Conservation (phyloP, 73 alveolate species). For the Symbiodinium natans region DNA sequence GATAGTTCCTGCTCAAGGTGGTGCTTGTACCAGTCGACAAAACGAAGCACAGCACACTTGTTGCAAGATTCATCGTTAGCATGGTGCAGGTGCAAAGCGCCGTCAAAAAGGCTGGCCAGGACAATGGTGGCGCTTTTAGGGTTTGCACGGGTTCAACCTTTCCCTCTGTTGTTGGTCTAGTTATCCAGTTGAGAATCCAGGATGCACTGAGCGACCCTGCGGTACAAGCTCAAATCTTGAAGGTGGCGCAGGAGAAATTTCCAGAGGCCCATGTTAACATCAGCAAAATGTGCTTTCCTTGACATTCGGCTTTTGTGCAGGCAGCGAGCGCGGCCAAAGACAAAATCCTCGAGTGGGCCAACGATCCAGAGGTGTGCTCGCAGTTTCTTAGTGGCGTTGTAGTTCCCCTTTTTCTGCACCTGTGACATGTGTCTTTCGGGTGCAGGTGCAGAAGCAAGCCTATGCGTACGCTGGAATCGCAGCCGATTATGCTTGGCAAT, state of each 20-base stretch:
- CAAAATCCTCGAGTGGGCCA: slow-evolving; percentile 83
- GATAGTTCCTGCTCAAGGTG: neutral
- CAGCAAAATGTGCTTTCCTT: too few species aligned
- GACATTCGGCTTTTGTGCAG: neutral
- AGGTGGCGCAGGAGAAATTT: slow-evolving; percentile 64
- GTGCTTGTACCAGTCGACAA: neutral
- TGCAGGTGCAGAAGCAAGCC: slow-evolving; percentile 67
- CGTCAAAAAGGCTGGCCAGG: slow-evolving; percentile 80
- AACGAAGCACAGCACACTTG: neutral
- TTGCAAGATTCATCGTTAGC: neutral
- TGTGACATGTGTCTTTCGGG: too few species aligned
- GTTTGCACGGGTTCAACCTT: neutral
- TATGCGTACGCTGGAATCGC: slow-evolving; percentile 67
- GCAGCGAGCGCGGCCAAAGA: slow-evolving; percentile 67
- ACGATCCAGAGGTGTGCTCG: slow-evolving; percentile 79
- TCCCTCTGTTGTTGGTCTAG: neutral
- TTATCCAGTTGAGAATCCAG: neutral
- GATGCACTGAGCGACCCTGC: slow-evolving; percentile 87
- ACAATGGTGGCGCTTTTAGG: neutral
- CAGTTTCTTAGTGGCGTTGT: too few species aligned
- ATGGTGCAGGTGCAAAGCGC: slow-evolving; percentile 55
- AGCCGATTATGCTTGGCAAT: slow-evolving; percentile 69
- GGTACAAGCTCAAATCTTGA: slow-evolving; percentile 52
- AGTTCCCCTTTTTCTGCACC: too few species aligned
- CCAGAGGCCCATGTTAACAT: slow-evolving; percentile 80